A percentile compares a stretch with the other conserved stretches of the same genome.
Conservation (phyloP, 345 rosid genomes). For the Hirschfeldia incana region DNA sequence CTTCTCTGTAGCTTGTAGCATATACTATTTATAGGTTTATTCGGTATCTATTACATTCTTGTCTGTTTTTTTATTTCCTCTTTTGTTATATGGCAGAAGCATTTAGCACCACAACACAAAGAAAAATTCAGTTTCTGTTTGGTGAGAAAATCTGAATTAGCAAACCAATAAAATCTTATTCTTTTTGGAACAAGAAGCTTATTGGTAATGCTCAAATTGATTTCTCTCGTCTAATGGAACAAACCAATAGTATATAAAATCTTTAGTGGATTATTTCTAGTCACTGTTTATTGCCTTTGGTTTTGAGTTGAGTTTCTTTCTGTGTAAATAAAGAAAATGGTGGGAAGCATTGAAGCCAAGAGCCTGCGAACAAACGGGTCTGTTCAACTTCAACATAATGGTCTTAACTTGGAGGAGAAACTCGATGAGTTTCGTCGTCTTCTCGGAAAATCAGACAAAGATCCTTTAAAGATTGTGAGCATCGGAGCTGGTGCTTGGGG, state of each 20-base stretch:
- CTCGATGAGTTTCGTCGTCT: conserved; percentile 75
- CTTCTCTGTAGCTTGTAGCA: neutral
- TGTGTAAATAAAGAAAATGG: conserved; percentile 40
- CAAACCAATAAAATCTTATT: conserved; percentile 30
- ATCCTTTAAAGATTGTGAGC: conserved; percentile 84
- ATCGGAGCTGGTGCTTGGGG: conserved; percentile 99
- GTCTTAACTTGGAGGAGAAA: conserved; percentile 64
- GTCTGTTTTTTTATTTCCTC: conserved; percentile 17
- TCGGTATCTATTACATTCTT: conserved; percentile 10
- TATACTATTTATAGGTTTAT: conserved; percentile 19
- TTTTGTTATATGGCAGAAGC: conserved; percentile 20
- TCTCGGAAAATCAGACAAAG: conserved; percentile 74
- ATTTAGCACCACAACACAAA: neutral
- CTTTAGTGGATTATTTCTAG: neutral
- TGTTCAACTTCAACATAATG: conserved; percentile 50
- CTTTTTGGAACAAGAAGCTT: conserved; percentile 16
- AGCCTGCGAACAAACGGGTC: conserved; percentile 48
- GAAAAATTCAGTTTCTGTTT: conserved; percentile 5
- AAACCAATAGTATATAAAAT: conserved; percentile 5
- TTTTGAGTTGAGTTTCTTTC: conserved; percentile 14
- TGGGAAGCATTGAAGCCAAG: conserved; percentile 45
- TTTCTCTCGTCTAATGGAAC: conserved; percentile 2
- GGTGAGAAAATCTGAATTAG: conserved; percentile 31
- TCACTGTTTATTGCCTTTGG: conserved; percentile 5
- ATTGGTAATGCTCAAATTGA: conserved; percentile 21